Conservation (phyloP, 768 basidiomycete species). For the Lactarius indigo region DNA sequence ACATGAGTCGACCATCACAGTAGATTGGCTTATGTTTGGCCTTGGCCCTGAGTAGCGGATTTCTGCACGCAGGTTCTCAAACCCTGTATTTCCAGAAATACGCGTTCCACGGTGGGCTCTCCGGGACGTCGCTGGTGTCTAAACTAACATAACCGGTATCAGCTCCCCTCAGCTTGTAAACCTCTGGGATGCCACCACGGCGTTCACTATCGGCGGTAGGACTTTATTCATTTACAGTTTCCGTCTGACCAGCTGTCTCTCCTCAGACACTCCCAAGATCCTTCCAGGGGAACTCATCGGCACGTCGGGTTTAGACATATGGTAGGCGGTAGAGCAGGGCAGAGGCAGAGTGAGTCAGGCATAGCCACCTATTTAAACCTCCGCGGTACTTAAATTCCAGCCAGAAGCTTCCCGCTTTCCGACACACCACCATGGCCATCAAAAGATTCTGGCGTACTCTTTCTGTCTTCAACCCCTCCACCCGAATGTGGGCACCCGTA, state of each 20-base stretch:
- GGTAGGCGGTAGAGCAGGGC: too few relatives aligned
- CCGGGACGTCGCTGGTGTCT: background rate
- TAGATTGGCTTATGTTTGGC: background rate
- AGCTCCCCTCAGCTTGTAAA: background rate
- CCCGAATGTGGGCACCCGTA: background rate
- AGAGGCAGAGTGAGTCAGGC: too few relatives aligned
- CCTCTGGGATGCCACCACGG: background rate
- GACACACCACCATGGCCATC: too few relatives aligned
- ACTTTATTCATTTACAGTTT: too few relatives aligned
- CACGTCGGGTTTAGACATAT: too few relatives aligned
- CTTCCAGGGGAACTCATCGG: background rate
- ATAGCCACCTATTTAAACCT: too few relatives aligned
- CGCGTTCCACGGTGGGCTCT: constrained; percentile 16
- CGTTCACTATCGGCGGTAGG: background rate
- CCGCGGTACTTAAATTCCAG: too few relatives aligned
- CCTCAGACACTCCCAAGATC: constrained; percentile 2
- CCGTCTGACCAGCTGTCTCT: background rate
- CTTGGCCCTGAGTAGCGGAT: background rate
- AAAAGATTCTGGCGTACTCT: too few relatives aligned
- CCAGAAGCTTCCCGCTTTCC: too few relatives aligned
- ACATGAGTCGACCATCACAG: background rate
- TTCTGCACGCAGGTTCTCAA: constrained; percentile 1
- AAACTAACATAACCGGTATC: background rate
- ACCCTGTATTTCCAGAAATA: constrained; percentile 4
- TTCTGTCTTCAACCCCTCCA: too few relatives aligned